A percentile compares a stretch with the other conserved stretches of the same genome.
Conservation (phyloP, 2,329 filamentous ascomycete species). For the Pseudogymnoascus verrucosus region DNA sequence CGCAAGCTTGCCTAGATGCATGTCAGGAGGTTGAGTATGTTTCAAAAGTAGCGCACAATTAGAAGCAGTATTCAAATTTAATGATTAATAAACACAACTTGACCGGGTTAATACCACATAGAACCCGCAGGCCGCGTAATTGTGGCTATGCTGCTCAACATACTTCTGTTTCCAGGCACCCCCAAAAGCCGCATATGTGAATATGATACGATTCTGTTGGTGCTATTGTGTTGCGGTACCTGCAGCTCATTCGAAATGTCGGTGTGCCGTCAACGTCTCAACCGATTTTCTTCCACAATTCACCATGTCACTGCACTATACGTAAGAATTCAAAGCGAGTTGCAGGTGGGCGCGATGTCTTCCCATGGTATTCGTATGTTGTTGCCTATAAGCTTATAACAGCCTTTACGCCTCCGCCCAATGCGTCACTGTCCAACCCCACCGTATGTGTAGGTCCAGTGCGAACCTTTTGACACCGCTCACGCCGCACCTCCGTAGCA, state of each 20-base stretch:
- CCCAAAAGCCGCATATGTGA: not conserved
- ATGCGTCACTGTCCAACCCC: conserved; percentile 8
- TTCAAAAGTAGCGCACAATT: conserved; percentile 9
- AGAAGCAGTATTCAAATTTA: conserved; percentile 7
- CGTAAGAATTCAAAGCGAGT: not conserved
- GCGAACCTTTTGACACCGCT: conserved; percentile 6
- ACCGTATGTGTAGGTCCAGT: conserved; percentile 5
- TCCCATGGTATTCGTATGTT: conserved; percentile 4
- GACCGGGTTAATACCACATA: not conserved
- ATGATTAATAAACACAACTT: conserved; percentile 6
- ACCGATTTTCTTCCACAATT: not conserved
- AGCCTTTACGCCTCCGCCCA: conserved; percentile 7
- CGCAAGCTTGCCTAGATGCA: not conserved
- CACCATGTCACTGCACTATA: conserved; percentile 2
- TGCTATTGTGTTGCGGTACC: not conserved
- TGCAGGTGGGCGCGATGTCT: conserved; percentile 5
- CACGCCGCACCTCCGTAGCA: conserved; percentile 3
- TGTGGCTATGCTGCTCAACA: conserved; percentile 4
- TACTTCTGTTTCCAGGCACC: not conserved
- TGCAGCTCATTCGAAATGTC: not conserved
- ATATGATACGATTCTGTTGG: not conserved
- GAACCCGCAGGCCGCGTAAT: not conserved
- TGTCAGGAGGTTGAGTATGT: conserved; percentile 2
- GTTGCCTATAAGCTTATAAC: conserved; percentile 7
- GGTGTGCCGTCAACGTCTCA: not conserved